Base-by-base conservation (phyloP, 495 filamentous ascomycete genomes). In the Penicillium salamii region DNA sequence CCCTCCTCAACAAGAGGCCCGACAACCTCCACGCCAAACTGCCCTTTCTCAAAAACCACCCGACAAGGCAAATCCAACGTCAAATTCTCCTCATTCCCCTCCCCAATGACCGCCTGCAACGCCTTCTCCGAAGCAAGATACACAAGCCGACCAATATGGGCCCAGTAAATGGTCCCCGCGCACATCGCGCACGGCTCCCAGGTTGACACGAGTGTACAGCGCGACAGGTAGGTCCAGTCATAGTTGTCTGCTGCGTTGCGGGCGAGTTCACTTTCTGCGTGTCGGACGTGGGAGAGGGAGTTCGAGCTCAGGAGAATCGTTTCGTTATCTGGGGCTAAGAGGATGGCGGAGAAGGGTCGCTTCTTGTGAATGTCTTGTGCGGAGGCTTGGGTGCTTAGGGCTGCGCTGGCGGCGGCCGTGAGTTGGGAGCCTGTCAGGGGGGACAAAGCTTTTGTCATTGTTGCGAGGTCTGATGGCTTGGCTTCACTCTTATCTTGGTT, bases 161-260 rank as follows among this genome's bases (percentile, higher is more conserved):
- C 76, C 77, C 78, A 81, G 59, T 80, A 71, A 21, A 68, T 65
- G 9, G 68, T 69, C 12, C 62, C 65, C 42, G 66, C 67, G 50
- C 78, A 80, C 78, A 80, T 80, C 14, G 74, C 77, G 54, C 78
- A 80, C 6, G 78, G 78, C 54, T 82, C 77, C 77, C 78, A 82
- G 5, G 77, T 79, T 13, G 70, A 74, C 17, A 79, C 68, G 19
- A 80, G 59, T 2, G 78, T 79, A 49, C 77, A 79, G 8, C 49
- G 53, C 57, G 69, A 71, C 0, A 80, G 66, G 51, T 71, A 82
- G 5, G 68, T 66, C 53, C 72, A 73, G 12, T 69, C 58, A 45
- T 75, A 80, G 49, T 79, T 77, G 3, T 63, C 60, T 26, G 78
- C 77, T 4, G 78, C 74, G 35, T 78, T 64, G 41, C 77, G 68